phyloP scores from a whole-genome alignment of 805 yeast genomes.

The Kodamaea leandrae region DNA sequence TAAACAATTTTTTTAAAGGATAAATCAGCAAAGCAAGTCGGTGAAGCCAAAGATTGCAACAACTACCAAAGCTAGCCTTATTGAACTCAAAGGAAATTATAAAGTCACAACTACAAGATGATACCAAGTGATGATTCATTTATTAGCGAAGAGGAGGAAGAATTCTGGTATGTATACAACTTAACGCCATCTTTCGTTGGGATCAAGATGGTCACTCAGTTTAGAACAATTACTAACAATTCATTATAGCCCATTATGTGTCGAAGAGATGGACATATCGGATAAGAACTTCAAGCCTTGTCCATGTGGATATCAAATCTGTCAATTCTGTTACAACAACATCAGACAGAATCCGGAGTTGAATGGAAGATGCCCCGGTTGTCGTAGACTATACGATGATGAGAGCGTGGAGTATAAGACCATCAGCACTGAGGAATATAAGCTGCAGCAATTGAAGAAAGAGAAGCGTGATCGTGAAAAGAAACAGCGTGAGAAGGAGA shows the following conservation, averaged over 20 bases:
- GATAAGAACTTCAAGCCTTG: slow-evolving; percentile 98
- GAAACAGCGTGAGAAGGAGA: slow-evolving; percentile 86
- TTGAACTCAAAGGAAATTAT: background rate
- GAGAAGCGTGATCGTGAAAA: slow-evolving; percentile 78
- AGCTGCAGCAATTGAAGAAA: slow-evolving; percentile 73
- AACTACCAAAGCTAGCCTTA: background rate
- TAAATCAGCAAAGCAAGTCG: slow-evolving; percentile 1
- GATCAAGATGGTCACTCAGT: background rate
- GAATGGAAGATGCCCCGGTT: slow-evolving; percentile 96
- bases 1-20: slow-evolving; percentile 5
- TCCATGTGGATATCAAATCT: slow-evolving; percentile 98
- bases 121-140: slow-evolving; percentile 49
- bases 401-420: slow-evolving; percentile 85
- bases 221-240: slow-evolving; percentile 19
- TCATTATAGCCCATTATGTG: slow-evolving; percentile 75
- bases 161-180: slow-evolving; percentile 50
- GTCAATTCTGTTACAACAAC: slow-evolving; percentile 97
- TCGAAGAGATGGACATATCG: slow-evolving; percentile 95
- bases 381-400: slow-evolving; percentile 92
- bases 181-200: background rate
- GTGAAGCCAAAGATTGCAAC: background rate
- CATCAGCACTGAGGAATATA: slow-evolving; percentile 83
- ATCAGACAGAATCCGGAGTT: slow-evolving; percentile 93
- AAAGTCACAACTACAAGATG: slow-evolving; percentile 18
- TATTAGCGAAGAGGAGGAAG: slow-evolving; percentile 78